Percentiles rank a stretch among this genome's conserved stretches.
Evolutionary conservation across 108 stramenopile species (phyloP).

Genomic region (Hondaea fermentalgiana): DNA sequence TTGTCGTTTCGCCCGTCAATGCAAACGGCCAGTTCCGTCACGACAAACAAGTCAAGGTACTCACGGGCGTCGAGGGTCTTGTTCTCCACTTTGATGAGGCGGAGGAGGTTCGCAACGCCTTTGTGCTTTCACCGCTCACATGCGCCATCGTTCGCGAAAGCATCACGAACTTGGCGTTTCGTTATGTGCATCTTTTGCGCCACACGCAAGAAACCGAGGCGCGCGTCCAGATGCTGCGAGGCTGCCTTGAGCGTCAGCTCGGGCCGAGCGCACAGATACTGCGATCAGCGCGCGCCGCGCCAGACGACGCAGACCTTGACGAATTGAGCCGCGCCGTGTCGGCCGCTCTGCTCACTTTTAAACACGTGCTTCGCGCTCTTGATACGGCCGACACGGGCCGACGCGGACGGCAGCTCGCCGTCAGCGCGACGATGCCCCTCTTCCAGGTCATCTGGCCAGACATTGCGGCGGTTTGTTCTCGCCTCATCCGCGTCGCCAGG

Average conservation of each 20-base stretch:
- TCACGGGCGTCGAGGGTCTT: neutral
- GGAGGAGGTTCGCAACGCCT: neutral
- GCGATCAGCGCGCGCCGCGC: neutral
- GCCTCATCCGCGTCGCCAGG: neutral
- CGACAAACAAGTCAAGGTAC: neutral
- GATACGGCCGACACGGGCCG: neutral
- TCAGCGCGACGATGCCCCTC: neutral
- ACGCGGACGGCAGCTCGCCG: neutral
- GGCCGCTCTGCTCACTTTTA: neutral
- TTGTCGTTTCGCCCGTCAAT: neutral
- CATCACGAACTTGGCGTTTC: neutral
- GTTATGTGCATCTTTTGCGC: neutral
- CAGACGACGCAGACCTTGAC: neutral
- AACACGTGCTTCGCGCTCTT: neutral
- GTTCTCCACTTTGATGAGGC: neutral
- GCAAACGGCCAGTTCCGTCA: neutral
- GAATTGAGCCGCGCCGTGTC: neutral
- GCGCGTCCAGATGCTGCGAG: neutral
- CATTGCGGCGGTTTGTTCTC: conserved; percentile 5
- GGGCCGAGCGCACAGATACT: neutral
- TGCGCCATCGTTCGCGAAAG: neutral
- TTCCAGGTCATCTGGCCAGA: neutral
- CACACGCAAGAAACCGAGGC: neutral
- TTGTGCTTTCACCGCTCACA: neutral
- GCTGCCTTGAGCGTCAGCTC: neutral